Base-by-base conservation (phyloP, 257 asterid species). In the Ilex aquifolium region DNA sequence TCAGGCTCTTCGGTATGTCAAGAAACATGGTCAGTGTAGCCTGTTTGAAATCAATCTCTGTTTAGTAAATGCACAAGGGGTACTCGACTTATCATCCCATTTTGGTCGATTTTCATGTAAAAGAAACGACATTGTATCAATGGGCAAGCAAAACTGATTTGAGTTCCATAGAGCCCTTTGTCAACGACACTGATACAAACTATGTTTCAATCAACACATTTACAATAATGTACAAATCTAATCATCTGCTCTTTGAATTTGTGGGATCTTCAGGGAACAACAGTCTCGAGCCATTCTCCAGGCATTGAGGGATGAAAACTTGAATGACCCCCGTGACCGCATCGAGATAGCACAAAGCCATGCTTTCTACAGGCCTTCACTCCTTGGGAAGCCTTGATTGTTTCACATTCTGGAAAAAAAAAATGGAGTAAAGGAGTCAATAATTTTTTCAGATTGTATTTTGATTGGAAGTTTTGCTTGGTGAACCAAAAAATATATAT, bases 361-460 rank as follows among this genome's bases (percentile, higher is more conserved):
- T 76, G 95, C 88, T n/a, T 80, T 88, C 58, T 90, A 85, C 69
- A 77, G 88, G 82, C 97, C 97, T 67, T 90, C 97, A 59, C 96
- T 90, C 59, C 96, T 90, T 61, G 88, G 87, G 16, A 70, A 77
- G 32, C 66, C 81, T 15, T 77, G 71, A 62, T 30, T 42, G 60
- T 36, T 29, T 49, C 32, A 31, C 17, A 21, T 21, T 21, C 27
- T 21, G 27, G 27, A 21, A 36, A 21, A 50, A 27, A 65, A 2
- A 6, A 9, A 53, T 66, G 61, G 48, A 56, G 64, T 27, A 52
- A 55, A 31, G 54, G 46, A 63, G 64, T 17, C 29, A 71, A 67
- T 64, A 60, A 59, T 44, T 58, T 32, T 64, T 53, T 65, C 27
- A 63, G 31, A 67, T 21, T 36, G 62, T 16, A 14, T 61, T 12